These are phyloP conservation scores for Magnusiomyces ingens DNA, from an alignment of 1,139 yeast genomes.

Conservation along the genomic window DNA sequence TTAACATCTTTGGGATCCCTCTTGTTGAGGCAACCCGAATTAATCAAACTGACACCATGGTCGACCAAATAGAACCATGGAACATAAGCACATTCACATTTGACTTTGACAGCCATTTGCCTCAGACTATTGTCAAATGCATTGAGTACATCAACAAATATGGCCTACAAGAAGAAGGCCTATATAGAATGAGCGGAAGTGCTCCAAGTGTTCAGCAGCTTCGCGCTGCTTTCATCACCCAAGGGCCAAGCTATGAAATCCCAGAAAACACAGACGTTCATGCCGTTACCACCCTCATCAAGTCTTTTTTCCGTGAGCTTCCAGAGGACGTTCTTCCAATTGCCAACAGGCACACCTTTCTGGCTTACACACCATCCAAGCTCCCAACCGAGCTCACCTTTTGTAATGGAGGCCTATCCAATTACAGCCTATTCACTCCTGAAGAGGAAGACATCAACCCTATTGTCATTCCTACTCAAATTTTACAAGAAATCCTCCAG, in stretches of 20 bases:
- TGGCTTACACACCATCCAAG: slow-evolving; percentile 12
- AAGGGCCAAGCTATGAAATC: slow-evolving; percentile 55
- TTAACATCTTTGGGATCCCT: slow-evolving; percentile 26
- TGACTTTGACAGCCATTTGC: slow-evolving; percentile 20
- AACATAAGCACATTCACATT: slow-evolving; percentile 8
- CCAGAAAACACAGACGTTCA: slow-evolving; percentile 69
- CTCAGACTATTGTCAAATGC: slow-evolving; percentile 23
- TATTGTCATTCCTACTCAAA: slow-evolving; percentile 18
- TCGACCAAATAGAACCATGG: slow-evolving; percentile 14
- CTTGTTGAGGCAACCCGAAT: slow-evolving; percentile 24
- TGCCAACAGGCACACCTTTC: slow-evolving; percentile 15
- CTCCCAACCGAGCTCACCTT: slow-evolving; percentile 6
- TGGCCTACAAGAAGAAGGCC: slow-evolving; percentile 74
- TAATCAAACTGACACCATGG: slow-evolving; percentile 14
- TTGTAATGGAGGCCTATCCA: slow-evolving; percentile 1
- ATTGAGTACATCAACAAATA: slow-evolving; percentile 20
- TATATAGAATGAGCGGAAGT: slow-evolving; percentile 77
- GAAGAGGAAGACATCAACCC: slow-evolving; percentile 19
- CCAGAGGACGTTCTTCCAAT: slow-evolving; percentile 61
- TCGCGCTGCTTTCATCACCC: slow-evolving; percentile 55
- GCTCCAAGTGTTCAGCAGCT: slow-evolving; percentile 56
- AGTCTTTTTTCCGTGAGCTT: slow-evolving; percentile 66
- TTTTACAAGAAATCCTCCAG: slow-evolving; percentile 23
- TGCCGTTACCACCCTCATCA: slow-evolving; percentile 74
- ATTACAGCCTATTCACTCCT: slow-evolving; percentile 11